Evolutionary conservation across 352 stramenopile genomes (phyloP).

Genomic region (Phytophthora pluvialis): DNA sequence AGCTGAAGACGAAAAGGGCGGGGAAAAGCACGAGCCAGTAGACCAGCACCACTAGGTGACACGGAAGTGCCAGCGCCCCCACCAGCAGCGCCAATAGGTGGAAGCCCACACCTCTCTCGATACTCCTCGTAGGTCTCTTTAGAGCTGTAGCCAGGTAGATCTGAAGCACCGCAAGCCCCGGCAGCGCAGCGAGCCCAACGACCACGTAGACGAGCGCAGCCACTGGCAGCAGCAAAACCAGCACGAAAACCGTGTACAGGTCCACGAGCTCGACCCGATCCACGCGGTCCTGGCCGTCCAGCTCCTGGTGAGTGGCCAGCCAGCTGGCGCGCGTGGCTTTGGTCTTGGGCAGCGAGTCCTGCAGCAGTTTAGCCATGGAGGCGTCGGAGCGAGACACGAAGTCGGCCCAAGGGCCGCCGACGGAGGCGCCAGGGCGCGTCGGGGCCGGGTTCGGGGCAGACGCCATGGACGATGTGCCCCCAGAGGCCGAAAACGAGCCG

Average conservation of each 20-base stretch:
- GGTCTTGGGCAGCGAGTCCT: slow-evolving; percentile 44
- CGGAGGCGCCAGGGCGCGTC: neutral
- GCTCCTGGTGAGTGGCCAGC: slow-evolving; percentile 37
- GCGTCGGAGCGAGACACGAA: slow-evolving; percentile 43
- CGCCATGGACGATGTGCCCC: slow-evolving; percentile 15
- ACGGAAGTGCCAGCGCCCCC: slow-evolving; percentile 29
- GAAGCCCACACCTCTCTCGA: slow-evolving; percentile 19
- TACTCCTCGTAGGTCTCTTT: slow-evolving; percentile 32
- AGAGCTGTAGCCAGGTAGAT: slow-evolving; percentile 27
- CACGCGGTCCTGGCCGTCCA: slow-evolving; percentile 29
- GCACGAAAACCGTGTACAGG: slow-evolving; percentile 31
- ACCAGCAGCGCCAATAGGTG: slow-evolving; percentile 20
- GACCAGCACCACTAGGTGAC: slow-evolving; percentile 24
- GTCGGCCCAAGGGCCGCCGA: slow-evolving; percentile 40
- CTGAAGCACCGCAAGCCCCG: slow-evolving; percentile 14
- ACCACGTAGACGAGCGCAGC: slow-evolving; percentile 18
- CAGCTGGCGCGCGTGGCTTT: slow-evolving; percentile 36
- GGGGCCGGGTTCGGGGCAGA: slow-evolving; percentile 1
- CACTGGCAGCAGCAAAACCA: slow-evolving; percentile 28
- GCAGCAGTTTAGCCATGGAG: slow-evolving; percentile 46
- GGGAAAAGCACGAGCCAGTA: slow-evolving; percentile 40
- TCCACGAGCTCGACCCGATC: slow-evolving; percentile 34
- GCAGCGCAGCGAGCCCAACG: slow-evolving; percentile 27
- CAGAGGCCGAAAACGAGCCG: neutral
- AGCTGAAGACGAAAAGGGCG: slow-evolving; percentile 28